These are phyloP conservation scores for Scheffersomyces stipitis DNA, from an alignment of 805 yeast genomes.

Conservation along the genomic window DNA sequence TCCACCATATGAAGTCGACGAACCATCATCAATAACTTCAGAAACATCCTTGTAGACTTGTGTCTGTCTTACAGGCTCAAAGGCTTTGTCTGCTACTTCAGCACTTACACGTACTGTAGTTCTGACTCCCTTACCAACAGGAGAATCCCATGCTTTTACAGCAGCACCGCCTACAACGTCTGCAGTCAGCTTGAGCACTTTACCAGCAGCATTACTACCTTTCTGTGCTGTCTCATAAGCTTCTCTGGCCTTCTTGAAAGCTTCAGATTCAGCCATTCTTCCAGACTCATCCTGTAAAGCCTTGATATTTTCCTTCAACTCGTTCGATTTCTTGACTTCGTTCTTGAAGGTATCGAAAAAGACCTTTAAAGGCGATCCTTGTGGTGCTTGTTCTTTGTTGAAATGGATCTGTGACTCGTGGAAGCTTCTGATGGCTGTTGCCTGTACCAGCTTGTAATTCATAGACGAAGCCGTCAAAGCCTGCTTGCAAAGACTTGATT, in stretches of 20 bases:
- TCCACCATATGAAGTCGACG: slow-evolving; percentile 87
- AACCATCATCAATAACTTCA: slow-evolving; percentile 90
- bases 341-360: slow-evolving; percentile 87
- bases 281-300: slow-evolving; percentile 96
- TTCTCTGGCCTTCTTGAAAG: slow-evolving; percentile 88
- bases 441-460: not conserved
- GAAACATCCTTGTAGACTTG: slow-evolving; percentile 84
- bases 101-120: slow-evolving; percentile 80
- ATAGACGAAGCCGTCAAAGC: too few relatives aligned
- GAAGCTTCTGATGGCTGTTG: slow-evolving; percentile 10
- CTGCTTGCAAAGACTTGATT: too few relatives aligned
- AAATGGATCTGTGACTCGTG: slow-evolving; percentile 13
- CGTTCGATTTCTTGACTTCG: slow-evolving; percentile 89
- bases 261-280: slow-evolving; percentile 88
- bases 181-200: slow-evolving; percentile 86
- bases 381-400: slow-evolving; percentile 23
- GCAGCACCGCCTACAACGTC: slow-evolving; percentile 90
- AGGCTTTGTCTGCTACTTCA: slow-evolving; percentile 79
- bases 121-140: slow-evolving; percentile 87
- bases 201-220: slow-evolving; percentile 62
- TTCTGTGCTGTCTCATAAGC: slow-evolving; percentile 86
- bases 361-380: slow-evolving; percentile 76
- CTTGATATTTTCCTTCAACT: slow-evolving; percentile 88
- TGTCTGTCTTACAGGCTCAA: slow-evolving; percentile 92
- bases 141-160: slow-evolving; percentile 92